Base-by-base conservation (phyloP, 2,329 filamentous ascomycete species). In the Colletotrichum falcatum region DNA sequence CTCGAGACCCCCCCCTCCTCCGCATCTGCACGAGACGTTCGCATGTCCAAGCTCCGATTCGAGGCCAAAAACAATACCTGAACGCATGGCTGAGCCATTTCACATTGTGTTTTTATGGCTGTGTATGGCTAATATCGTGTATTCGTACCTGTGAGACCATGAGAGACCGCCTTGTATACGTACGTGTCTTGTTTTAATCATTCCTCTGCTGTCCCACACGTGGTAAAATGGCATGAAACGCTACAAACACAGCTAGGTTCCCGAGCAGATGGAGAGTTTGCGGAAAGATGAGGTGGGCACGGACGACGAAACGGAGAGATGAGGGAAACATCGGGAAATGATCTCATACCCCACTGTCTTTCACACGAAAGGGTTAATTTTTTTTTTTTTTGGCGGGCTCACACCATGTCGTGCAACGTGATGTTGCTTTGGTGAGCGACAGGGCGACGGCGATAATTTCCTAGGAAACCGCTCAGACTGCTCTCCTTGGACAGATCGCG, bases 241-340 rank as follows among this genome's bases (percentile, higher is more conserved):
- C 20, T 5, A 42, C 23, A 18, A 65, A 20, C 26, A 33, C 44
- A 42, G 9, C 20, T 33, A 59, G 53, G 46, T 46, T 30, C 30
- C 33, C 35, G 37, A 42, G 48, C 39, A 62, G 20, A 48, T 30
- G 46, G 35, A n/a, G 18, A 37, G 20, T 54, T 56, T 56, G 42
- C 51, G 46, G 51, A 67, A 70, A 14, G 51, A 30, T 5, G n/a
- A 37, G 53, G n/a, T 54, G 55, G 33, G 20, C 42, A 53, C 18
- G 26, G 20, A 49, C 35, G 18, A 23, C 48, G 60, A 46, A 48
- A 54, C 20, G 49, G 67, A 58, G 67, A 62, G 51, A 62, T 62
- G 67, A 63, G 44, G 64, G 58, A 67, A 62, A 11, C 58, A 18
- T 26, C 16, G 64, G 64, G 58, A 70, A 70, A 67, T 70, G 64